phyloP scores from a whole-genome alignment of 2,329 filamentous ascomycete genomes.

The Fusarium dimerum region DNA sequence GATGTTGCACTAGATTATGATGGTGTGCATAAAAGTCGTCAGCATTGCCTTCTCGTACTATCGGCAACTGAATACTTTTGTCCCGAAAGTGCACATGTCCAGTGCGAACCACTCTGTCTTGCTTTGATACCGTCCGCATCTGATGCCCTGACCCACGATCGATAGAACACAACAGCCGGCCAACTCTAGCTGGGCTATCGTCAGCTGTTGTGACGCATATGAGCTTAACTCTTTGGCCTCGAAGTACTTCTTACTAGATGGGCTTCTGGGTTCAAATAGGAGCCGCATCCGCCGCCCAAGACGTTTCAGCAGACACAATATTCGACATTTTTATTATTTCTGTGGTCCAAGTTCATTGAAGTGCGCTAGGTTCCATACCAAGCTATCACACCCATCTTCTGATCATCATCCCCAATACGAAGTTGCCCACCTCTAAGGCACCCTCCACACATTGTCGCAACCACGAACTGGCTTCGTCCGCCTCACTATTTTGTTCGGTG shows the following conservation, averaged over 20 bases:
- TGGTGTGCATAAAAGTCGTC: not conserved
- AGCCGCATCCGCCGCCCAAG: not conserved
- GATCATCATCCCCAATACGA: slow-evolving; percentile 1
- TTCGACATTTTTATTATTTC: not conserved
- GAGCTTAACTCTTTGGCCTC: not conserved
- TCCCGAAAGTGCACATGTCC: not conserved
- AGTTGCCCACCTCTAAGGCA: not conserved
- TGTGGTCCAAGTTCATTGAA: not conserved
- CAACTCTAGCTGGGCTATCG: not conserved
- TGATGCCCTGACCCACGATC: not conserved
- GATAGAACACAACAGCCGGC: not conserved
- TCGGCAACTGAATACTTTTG: not conserved
- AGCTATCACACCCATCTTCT: not conserved
- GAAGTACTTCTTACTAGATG: not conserved
- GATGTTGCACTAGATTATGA: not conserved
- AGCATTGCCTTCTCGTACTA: not conserved
- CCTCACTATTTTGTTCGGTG: slow-evolving; percentile 15
- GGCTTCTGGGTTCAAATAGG: not conserved
- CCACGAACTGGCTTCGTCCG: slow-evolving; percentile 10
- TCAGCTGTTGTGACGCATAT: not conserved
- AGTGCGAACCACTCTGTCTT: not conserved
- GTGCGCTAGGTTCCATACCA: not conserved
- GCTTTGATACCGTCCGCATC: not conserved
- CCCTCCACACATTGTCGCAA: not conserved
- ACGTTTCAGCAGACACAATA: not conserved